These are phyloP conservation scores for Diaporthe eres DNA, from an alignment of 2,329 filamentous ascomycete species.

Conservation along the genomic window DNA sequence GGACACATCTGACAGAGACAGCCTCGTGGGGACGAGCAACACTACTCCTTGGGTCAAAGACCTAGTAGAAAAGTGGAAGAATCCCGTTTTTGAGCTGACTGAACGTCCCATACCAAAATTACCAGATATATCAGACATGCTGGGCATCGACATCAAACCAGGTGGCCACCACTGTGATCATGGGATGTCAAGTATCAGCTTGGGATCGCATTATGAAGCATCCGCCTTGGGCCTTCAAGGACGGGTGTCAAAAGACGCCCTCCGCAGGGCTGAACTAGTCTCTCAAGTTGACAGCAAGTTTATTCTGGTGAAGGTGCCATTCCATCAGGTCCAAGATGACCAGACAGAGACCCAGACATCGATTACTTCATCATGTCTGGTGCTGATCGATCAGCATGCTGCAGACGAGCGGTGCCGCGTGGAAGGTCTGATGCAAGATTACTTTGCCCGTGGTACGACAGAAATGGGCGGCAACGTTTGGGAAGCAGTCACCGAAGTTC, in stretches of 20 bases:
- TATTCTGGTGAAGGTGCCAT: conserved; percentile 76
- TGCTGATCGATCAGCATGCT: conserved; percentile 93
- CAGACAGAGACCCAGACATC: conserved; percentile 34
- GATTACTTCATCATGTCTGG: conserved; percentile 59
- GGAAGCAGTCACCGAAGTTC: conserved; percentile 51
- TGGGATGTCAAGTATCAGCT: conserved; percentile 8
- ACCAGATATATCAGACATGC: conserved; percentile 50
- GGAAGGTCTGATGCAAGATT: conserved; percentile 75
- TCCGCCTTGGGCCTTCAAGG: conserved; percentile 51
- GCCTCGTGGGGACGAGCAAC: neutral
- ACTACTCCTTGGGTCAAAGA: conserved; percentile 68
- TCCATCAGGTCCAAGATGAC: conserved; percentile 40
- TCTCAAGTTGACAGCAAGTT: conserved; percentile 93
- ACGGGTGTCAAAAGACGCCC: conserved; percentile 72
- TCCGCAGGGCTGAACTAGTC: conserved; percentile 76
- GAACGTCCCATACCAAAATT: conserved; percentile 62
- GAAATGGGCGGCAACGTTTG: conserved; percentile 12
- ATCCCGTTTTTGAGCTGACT: conserved; percentile 77
- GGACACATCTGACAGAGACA: conserved; percentile 52
- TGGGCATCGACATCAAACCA: conserved; percentile 45
- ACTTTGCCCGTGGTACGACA: conserved; percentile 55
- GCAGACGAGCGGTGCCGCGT: conserved; percentile 90
- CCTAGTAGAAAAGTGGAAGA: conserved; percentile 78
- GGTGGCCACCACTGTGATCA: conserved; percentile 35
- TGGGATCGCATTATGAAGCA: conserved; percentile 40